A percentile compares a stretch with the other conserved stretches of the same genome.
Evolutionary conservation across 257 asterid genomes (phyloP).

Genomic region (Ehretia macrophylla): DNA sequence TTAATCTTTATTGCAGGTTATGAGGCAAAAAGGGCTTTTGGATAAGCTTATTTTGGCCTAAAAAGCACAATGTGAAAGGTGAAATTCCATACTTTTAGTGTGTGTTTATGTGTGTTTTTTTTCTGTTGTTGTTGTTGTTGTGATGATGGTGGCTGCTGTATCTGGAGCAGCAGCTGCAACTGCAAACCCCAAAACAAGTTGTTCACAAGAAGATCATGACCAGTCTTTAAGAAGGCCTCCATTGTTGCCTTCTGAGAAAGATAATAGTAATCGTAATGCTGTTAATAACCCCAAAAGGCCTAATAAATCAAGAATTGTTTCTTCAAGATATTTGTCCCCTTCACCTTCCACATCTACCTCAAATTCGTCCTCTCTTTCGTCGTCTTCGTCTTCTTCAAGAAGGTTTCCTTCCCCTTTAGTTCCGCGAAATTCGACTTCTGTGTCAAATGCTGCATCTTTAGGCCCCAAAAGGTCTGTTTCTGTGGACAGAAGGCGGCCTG

Average conservation of each 20-base stretch:
- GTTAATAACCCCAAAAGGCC: constrained; percentile 51
- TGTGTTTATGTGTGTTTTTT: constrained; percentile 22
- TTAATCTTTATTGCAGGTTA: constrained; percentile 50
- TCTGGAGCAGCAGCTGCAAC: constrained; percentile 77
- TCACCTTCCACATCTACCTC: constrained; percentile 74
- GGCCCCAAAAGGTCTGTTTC: constrained; percentile 79
- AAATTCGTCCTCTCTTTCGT: constrained; percentile 64
- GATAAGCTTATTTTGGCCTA: constrained; percentile 30
- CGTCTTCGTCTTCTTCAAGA: constrained; percentile 61
- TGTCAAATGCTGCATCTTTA: constrained; percentile 39
- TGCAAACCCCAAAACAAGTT: constrained; percentile 31
- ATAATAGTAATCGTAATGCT: constrained; percentile 53
- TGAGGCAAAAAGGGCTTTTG: constrained; percentile 31
- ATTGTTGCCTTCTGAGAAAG: constrained; percentile 65
- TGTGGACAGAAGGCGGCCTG: constrained; percentile 67
- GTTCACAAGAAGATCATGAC: constrained; percentile 14
- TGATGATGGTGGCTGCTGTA: constrained; percentile 88
- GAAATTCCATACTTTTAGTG: constrained; percentile 22
- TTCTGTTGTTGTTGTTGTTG: constrained; percentile 18
- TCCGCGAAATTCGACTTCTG: constrained; percentile 50
- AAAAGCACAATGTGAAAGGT: constrained; percentile 50
- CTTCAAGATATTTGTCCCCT: constrained; percentile 91
- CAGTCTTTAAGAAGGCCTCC: constrained; percentile 46
- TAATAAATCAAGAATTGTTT: constrained; percentile 58
- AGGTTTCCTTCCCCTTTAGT: constrained; percentile 69